Evolutionary conservation across 345 rosid genomes (phyloP).

Genomic region (Eucalyptus polybractea): DNA sequence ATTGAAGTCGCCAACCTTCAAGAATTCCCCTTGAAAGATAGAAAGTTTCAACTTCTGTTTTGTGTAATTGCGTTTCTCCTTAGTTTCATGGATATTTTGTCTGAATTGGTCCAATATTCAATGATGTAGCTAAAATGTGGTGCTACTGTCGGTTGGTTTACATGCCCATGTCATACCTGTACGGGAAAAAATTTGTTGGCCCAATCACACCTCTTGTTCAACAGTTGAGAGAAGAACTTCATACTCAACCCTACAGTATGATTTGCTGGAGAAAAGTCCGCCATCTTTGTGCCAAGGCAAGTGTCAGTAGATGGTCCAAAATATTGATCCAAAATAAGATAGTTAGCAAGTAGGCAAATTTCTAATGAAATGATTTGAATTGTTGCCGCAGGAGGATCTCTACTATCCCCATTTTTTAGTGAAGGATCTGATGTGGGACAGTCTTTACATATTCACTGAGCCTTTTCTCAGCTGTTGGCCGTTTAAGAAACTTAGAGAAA

Average conservation of each 20-base stretch:
- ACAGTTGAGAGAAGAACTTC: conserved; percentile 13
- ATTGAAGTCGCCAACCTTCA: background rate
- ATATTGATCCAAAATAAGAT: background rate
- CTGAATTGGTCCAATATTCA: background rate
- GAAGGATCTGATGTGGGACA: conserved; percentile 27
- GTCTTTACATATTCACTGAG: conserved; percentile 13
- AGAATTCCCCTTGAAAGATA: background rate
- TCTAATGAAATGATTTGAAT: background rate
- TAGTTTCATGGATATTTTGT: background rate
- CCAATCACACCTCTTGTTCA: conserved; percentile 16
- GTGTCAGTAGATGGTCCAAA: background rate
- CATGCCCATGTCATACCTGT: conserved; percentile 23
- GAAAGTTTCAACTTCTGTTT: too few species aligned
- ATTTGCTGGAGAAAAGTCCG: conserved; percentile 10
- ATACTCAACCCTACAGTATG: conserved; percentile 3
- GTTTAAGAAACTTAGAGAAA: conserved; percentile 10
- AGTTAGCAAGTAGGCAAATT: background rate
- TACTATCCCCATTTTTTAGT: conserved; percentile 22
- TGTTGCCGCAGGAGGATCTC: conserved; percentile 18
- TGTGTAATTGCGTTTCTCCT: background rate
- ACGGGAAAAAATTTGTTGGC: conserved; percentile 21
- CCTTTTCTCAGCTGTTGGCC: conserved; percentile 36
- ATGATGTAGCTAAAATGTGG: conserved; percentile 20
- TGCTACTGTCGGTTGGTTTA: conserved; percentile 22
- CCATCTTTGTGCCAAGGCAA: conserved; percentile 7